Evolutionary conservation across 495 filamentous ascomycete genomes (phyloP).

Genomic region (Immersiella caudata): DNA sequence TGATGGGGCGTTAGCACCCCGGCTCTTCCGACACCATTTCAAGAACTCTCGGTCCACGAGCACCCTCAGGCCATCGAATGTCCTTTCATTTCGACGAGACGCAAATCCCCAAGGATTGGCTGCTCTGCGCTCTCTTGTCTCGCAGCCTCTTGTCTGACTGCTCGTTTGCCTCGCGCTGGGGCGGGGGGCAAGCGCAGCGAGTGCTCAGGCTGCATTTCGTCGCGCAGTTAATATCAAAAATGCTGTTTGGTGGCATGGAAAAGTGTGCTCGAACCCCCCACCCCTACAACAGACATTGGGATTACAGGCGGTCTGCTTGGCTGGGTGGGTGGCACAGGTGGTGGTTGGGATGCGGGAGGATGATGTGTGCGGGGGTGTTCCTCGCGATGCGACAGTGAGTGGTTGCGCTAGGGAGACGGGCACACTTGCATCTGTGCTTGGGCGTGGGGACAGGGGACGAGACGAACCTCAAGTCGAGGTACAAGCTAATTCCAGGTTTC

Average conservation of each 20-base stretch:
- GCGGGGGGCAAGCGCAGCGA: background rate
- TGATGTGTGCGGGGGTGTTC: background rate
- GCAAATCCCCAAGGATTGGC: constrained; percentile 4
- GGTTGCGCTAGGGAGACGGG: background rate
- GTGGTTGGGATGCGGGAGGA: background rate
- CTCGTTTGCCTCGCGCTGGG: background rate
- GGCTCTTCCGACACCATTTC: background rate
- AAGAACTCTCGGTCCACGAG: background rate
- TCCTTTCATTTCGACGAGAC: constrained; percentile 24
- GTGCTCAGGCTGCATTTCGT: constrained; percentile 5
- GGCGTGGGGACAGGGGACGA: background rate
- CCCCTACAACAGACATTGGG: constrained; percentile 7
- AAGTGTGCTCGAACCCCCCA: constrained; percentile 10
- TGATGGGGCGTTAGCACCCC: constrained; percentile 5
- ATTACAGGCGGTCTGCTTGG: background rate
- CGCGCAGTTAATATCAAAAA: constrained; percentile 4
- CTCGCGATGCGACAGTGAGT: background rate
- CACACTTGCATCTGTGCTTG: background rate
- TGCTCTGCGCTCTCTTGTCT: background rate
- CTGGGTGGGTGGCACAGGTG: background rate
- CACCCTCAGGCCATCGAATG: constrained; percentile 4
- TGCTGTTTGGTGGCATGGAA: background rate
- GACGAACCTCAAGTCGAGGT: background rate
- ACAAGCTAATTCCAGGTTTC: background rate
- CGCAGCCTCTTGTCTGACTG: background rate